Conservation (phyloP, 1,284 basidiomycete species). For the Marasmius oreades region DNA sequence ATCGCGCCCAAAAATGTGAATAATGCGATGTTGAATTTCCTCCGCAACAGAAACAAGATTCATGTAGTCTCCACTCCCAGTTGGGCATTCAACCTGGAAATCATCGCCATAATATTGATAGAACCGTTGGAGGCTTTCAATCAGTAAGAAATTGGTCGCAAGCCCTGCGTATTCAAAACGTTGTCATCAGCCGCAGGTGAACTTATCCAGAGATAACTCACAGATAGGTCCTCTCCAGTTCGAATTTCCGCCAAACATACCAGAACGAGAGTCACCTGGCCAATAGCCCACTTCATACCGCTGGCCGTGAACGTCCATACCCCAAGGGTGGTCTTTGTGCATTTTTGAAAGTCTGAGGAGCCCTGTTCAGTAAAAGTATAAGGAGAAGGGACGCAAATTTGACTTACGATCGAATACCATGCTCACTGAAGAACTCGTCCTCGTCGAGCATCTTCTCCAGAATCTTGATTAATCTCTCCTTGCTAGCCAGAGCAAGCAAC, state of each 20-base stretch:
- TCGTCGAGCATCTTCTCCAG: slow-evolving; percentile 97
- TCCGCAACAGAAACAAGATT: slow-evolving; percentile 91
- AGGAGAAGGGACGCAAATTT: slow-evolving; percentile 17
- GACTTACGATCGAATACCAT: slow-evolving; percentile 89
- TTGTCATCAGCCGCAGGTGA: slow-evolving; percentile 1
- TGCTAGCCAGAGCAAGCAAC: slow-evolving; percentile 86
- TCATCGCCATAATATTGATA: slow-evolving; percentile 94
- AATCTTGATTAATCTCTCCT: slow-evolving; percentile 86
- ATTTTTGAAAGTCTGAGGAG: slow-evolving; percentile 71
- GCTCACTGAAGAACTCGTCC: slow-evolving; percentile 91
- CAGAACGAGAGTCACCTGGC: slow-evolving; percentile 95
- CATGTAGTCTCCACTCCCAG: slow-evolving; percentile 94
- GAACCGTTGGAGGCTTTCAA: slow-evolving; percentile 93
- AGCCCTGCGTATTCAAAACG: slow-evolving; percentile 57
- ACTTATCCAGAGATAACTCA: slow-evolving; percentile 29
- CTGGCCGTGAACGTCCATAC: slow-evolving; percentile 90
- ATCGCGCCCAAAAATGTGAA: slow-evolving; percentile 94
- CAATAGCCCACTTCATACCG: slow-evolving; percentile 93
- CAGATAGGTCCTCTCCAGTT: slow-evolving; percentile 93
- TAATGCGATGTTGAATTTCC: slow-evolving; percentile 96
- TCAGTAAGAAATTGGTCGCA: slow-evolving; percentile 91
- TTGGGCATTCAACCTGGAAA: slow-evolving; percentile 91
- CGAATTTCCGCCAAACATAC: slow-evolving; percentile 98
- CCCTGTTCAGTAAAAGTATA: background rate
- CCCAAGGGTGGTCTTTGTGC: slow-evolving; percentile 93